phyloP scores from a whole-genome alignment of 208 protist genomes.

The Ichthyophonus hoferi region DNA sequence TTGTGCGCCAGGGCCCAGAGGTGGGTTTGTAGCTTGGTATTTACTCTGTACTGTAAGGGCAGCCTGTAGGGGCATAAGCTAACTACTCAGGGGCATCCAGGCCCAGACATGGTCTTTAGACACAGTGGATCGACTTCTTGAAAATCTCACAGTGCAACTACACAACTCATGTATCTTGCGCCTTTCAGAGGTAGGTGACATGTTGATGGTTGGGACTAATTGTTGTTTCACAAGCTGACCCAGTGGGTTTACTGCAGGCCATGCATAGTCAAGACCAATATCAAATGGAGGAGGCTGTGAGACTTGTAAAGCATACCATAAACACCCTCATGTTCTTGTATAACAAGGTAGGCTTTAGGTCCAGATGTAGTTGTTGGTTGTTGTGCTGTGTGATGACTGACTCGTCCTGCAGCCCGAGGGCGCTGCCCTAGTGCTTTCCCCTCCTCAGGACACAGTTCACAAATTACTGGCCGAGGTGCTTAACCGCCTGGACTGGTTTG shows the following conservation, averaged over 20 bases:
- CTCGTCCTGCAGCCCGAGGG: too few relatives aligned
- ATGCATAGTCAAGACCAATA: neutral
- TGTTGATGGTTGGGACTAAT: neutral
- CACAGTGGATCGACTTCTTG: neutral
- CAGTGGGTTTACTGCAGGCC: neutral
- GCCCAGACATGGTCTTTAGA: neutral
- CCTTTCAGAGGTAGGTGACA: neutral
- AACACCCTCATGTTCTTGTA: neutral
- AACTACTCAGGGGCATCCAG: too few relatives aligned
- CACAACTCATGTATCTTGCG: neutral
- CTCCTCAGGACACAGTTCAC: neutral
- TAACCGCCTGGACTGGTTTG: neutral
- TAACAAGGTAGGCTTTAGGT: neutral
- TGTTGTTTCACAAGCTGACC: neutral
- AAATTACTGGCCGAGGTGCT: neutral
- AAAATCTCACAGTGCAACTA: neutral
- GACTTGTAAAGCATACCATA: neutral
- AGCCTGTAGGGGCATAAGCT: neutral
- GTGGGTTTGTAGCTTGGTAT: too few relatives aligned
- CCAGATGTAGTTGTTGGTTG: too few relatives aligned
- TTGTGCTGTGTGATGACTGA: too few relatives aligned
- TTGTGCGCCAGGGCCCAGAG: too few relatives aligned
- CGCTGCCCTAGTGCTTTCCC: neutral
- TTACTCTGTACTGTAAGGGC: too few relatives aligned
- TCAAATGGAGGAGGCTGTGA: neutral